These are phyloP conservation scores for Calonectria pteridis DNA, from an alignment of 2,329 filamentous ascomycete species.

Conservation along the genomic window DNA sequence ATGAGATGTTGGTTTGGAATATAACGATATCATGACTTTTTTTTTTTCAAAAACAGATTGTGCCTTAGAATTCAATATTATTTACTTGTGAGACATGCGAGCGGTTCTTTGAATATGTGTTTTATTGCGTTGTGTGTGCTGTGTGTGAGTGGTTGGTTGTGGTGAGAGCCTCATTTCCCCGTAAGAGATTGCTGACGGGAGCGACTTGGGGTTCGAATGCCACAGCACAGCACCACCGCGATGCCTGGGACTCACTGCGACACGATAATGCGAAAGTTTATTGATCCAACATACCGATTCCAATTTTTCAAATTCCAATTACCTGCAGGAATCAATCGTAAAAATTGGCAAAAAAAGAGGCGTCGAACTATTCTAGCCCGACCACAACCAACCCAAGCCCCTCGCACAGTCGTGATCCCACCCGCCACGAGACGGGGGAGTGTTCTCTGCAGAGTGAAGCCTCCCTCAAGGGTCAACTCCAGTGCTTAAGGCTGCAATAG, in stretches of 20 bases:
- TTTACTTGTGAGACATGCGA: background rate
- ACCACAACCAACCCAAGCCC: constrained; percentile 68
- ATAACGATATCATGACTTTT: constrained; percentile 16
- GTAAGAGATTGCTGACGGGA: background rate
- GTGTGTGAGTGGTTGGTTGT: background rate
- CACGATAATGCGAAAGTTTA: background rate
- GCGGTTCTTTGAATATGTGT: background rate
- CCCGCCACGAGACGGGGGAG: constrained; percentile 78
- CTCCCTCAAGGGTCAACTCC: constrained; percentile 78
- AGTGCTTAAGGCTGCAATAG: constrained; percentile 71
- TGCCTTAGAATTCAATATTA: background rate
- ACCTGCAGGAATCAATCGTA: fast-evolving
- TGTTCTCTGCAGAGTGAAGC: constrained; percentile 79
- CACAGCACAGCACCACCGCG: background rate
- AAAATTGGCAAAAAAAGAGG: constrained; percentile 51
- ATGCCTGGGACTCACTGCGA: too few relatives aligned
- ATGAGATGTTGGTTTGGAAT: constrained; percentile 27
- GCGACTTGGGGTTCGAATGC: background rate
- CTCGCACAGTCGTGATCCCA: constrained; percentile 72
- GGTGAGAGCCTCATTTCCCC: background rate
- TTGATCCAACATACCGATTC: background rate
- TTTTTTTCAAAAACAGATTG: background rate
- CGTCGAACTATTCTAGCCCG: constrained; percentile 69
- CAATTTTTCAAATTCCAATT: background rate
- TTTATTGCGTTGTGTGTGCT: background rate